Evolutionary conservation across 2,329 filamentous ascomycete genomes (phyloP), one percentile per base, ranked within the genome.

Genomic region (Fusarium sp.): DNA sequence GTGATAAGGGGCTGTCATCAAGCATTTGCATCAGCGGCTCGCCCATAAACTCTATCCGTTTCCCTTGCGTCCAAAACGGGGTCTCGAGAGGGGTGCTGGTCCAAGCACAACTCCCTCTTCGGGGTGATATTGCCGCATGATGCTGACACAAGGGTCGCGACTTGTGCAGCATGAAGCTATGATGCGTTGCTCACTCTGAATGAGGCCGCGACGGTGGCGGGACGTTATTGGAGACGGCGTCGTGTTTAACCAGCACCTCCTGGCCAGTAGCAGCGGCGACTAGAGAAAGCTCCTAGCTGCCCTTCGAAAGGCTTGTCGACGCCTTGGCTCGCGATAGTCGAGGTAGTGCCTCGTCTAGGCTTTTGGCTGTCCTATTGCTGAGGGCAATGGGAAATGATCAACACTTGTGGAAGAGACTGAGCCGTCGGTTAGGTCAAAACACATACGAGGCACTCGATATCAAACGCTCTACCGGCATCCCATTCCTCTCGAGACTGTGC

Each of bases 1-100:
- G 44, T 62, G 58, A 58, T 24, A n/a, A 49, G 22, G 10, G 59
- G 60, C 33, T 57, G 31, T 55, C 55, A 42, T 60, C 62, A 40
- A 27, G 27, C 29, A 63, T 58, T 59, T 71, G 60, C 67, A 75
- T 75, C 56, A 66, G 70, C 58, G 59, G 67, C 70, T 73, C 70
- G 58, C 12, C 56, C 12, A 36, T 42, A 55, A 75, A 75, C 70
- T 61, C 51, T 73, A 69, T 64, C 44, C 29, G 36, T 38, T 24
- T 22, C 36, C 33, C 22, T 38, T 49, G 42, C 55, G 51, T 51
- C 64, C 70, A 27, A 57, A 66, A 58, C 17, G 29, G 46, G 65
- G 46, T 53, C 11, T 24, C 20, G 38, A 60, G 58, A 59, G 62
- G 61, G 60, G 17, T 65, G 44, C 33, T 42, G 61, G 40, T 40